Base-by-base conservation (phyloP, 2,329 filamentous ascomycete genomes). In the Hypoxylon sp. region DNA sequence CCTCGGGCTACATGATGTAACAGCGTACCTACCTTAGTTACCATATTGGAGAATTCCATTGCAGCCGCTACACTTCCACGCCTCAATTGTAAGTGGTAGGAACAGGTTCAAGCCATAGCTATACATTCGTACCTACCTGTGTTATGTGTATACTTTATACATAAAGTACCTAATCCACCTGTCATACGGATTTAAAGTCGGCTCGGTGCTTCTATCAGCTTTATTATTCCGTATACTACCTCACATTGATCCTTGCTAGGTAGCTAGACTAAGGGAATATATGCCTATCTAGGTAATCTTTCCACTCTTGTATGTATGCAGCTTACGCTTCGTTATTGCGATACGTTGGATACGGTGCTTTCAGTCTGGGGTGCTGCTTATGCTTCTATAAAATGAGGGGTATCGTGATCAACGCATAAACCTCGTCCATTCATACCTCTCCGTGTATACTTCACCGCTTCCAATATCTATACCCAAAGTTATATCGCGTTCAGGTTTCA, bases 401-500 rank as follows among this genome's bases (percentile, higher is more conserved):
- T 40, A 55, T 50, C 57, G 33, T 63, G 57, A 65, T 68, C 61
- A 42, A 56, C 61, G 48, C 58, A 17, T 51, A 13, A 49, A 35
- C 25, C 17, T 46, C 50, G 22, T 37, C 50, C 54, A 66, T 37
- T 60, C 58, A 59, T 55, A 60, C 50, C 35, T 57, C 35, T 40
- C 59, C 51, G 46, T 58, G 17, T 57, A 64, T 51, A 49, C 50
- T 53, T 68, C 61, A 68, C 61, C 64, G 60, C 59, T 42, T 42
- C 40, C 42, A 58, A 10, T 35, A 17, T 63, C 42, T 61, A 55
- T 64, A 61, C 56, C 61, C 50, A 62, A 68, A 57, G 22, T 25
- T 58, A 42, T 51, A 49, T n/a, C 58, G 50, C 49, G 14, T 55
- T 61, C 56, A 57, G 65, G 65, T 61, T 63, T 61, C 62, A 69